Base-by-base conservation (phyloP, 257 asterid genomes). In the Lavandula angustifolia region DNA sequence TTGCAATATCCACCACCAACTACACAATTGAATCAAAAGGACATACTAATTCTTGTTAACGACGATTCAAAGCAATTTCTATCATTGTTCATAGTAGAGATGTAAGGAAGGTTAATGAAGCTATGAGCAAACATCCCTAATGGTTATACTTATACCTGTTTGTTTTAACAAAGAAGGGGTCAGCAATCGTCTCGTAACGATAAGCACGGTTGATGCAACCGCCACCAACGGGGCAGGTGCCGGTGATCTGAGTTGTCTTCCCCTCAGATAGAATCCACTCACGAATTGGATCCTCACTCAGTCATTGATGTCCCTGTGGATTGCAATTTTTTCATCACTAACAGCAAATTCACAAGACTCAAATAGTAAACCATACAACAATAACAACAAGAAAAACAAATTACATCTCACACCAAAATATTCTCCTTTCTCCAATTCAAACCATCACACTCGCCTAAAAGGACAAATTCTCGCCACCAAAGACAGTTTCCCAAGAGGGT, bases 191-290 rank as follows among this genome's bases (percentile, higher is more conserved):
- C 74, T 87, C 94, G 48, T 89, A 89, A 50, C 96, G 88, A 50
- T 49, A 81, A 60, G 98, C 97, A 32, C 64, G 80, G 66, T 82
- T 92, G 67, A 92, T 82, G 87, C 98, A 92, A 62, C 98, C 98
- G 50, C 98, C 98, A 43, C 96, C 97, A 64, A 92, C 66, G 4
- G 98, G 62, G 60, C 94, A 86, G 67, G 79, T 89, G 60, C 95
- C 85, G 2, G 80, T 84, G 58, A 92, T 84, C 70, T 82, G 76
- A 62, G 88, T 84, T 54, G 96, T 96, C 68, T 89, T 87, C 71
- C 97, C 98, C 80, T 87, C 96, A 2, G n/a, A n/a, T n/a, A n/a
- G 70, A 68, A 92, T 87, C 98, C 97, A 92, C 66, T 89, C 94
- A 8, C 87, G 82, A 56, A 92, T 59, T 2, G 97, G 98, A 79